Conservation (phyloP, 768 basidiomycete genomes). For the Leccinum fibrillosum region DNA sequence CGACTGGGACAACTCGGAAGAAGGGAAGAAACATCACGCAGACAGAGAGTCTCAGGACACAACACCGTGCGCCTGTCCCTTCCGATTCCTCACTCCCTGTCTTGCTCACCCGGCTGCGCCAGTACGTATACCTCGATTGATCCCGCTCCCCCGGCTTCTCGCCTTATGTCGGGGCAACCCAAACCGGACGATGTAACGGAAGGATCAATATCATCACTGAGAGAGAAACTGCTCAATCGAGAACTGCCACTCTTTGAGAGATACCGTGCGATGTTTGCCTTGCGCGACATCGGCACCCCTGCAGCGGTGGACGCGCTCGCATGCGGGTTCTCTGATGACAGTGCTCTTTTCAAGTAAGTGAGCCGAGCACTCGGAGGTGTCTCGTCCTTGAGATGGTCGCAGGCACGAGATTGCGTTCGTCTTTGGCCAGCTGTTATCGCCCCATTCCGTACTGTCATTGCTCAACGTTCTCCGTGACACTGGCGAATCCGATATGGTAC, state of each 20-base stretch:
- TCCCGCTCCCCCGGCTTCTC: conserved; percentile 80
- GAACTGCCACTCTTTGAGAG: conserved; percentile 79
- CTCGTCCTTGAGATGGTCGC: not conserved
- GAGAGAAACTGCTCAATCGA: conserved; percentile 60
- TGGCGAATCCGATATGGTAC: conserved; percentile 90
- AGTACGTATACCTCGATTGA: conserved; percentile 83
- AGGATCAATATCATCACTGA: conserved; percentile 51
- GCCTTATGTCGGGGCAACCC: conserved; percentile 52
- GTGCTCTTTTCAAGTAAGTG: conserved; percentile 88
- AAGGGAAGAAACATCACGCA: conserved; percentile 50
- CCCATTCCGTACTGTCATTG: conserved; percentile 84
- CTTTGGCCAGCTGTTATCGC: conserved; percentile 91
- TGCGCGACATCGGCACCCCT: conserved; percentile 87
- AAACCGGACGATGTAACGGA: conserved; percentile 50
- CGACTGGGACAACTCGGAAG: conserved; percentile 82
- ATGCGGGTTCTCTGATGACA: conserved; percentile 83
- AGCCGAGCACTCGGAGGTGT: not conserved
- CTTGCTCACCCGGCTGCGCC: not conserved
- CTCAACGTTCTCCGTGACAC: conserved; percentile 70
- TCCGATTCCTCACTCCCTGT: not conserved
- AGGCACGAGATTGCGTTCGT: conserved; percentile 99
- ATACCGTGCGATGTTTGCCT: conserved; percentile 97
- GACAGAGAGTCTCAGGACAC: conserved; percentile 29
- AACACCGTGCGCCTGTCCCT: conserved; percentile 33
- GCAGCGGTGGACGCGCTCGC: conserved; percentile 89